Evolutionary conservation across 169 alveolate species (phyloP), one percentile per base, ranked within the genome.

Genomic region (Cyclospora cayetanensis): DNA sequence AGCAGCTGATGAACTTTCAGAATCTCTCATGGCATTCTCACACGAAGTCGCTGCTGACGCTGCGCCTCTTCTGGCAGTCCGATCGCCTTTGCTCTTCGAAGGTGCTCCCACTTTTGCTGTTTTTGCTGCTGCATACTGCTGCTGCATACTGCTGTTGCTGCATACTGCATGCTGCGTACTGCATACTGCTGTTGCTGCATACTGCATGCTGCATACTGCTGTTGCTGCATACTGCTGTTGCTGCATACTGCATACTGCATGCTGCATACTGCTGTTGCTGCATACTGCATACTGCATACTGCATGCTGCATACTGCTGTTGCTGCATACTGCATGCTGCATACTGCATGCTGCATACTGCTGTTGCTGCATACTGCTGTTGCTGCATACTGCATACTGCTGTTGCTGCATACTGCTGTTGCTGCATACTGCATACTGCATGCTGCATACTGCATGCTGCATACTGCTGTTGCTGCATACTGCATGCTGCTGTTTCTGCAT

Each of bases 191-290:
- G 18, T 9, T 31, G 9, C 52, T 12, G 80, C 11, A n/a, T 68
- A 39, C 34, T 68, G n/a, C n/a, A n/a, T n/a, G 50, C 50, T 68
- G 52, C 0, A 12, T 68, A 39, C 20, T 68, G 5, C 4, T 34
- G 50, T 27, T 68, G 80, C 80, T 68, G 80, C 80, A n/a, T 34
- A 29, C 46, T 65, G 35, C 77, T 68, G 80, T 34, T n/a, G 77
- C 35, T 65, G 77, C 77, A 63, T 39, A 9, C 37, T 20, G 3
- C 1, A n/a, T 63, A 20, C 20, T 63, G 74, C 74, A 39, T 22
- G n/a, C n/a, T n/a, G n/a, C n/a, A n/a, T 1, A 39, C 37, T 5
- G 39, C 15, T 29, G 46, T 27, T 68, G 46, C 50, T 31, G n/a
- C 35, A 27, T 22, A 18, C 7, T 27, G 74, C 9, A 63, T 39